Conservation (phyloP, 257 asterid species). For the Nicotiana benthamiana region DNA sequence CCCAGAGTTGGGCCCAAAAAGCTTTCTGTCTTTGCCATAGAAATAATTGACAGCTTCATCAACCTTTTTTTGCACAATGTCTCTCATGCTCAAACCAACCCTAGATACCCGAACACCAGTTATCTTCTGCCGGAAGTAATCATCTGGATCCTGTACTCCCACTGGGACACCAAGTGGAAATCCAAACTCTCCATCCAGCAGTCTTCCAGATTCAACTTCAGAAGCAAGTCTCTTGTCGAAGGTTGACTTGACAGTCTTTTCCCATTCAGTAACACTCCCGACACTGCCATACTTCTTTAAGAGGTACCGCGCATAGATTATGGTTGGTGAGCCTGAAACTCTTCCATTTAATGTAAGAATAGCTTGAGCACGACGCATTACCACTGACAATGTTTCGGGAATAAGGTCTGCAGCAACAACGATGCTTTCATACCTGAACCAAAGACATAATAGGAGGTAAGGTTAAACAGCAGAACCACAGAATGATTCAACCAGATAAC, state of each 20-base stretch:
- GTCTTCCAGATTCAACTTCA: constrained; percentile 76
- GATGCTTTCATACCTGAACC: constrained; percentile 78
- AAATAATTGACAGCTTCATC: constrained; percentile 66
- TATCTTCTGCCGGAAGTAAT: constrained; percentile 87
- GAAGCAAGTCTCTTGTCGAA: constrained; percentile 75
- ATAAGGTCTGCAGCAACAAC: constrained; percentile 81
- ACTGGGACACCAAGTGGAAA: constrained; percentile 86
- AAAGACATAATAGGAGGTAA: constrained; percentile 12
- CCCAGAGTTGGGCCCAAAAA: constrained; percentile 44
- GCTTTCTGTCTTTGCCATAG: constrained; percentile 68
- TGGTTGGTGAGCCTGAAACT: constrained; percentile 61
- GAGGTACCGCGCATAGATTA: constrained; percentile 65
- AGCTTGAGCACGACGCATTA: constrained; percentile 63
- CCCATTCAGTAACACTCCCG: constrained; percentile 80
- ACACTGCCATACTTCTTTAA: constrained; percentile 61
- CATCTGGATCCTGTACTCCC: constrained; percentile 94
- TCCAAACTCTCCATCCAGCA: constrained; percentile 67
- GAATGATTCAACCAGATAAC: background rate
- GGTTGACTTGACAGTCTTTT: constrained; percentile 63
- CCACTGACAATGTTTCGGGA: constrained; percentile 75
- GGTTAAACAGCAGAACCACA: background rate
- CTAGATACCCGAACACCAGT: constrained; percentile 68
- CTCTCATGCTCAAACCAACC: constrained; percentile 85
- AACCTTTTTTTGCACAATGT: constrained; percentile 69
- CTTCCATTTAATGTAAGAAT: constrained; percentile 70